A percentile compares a stretch with the other conserved stretches of the same genome.
Conservation (phyloP, 2,329 filamentous ascomycete species). For the Trichoderma lentiforme region DNA sequence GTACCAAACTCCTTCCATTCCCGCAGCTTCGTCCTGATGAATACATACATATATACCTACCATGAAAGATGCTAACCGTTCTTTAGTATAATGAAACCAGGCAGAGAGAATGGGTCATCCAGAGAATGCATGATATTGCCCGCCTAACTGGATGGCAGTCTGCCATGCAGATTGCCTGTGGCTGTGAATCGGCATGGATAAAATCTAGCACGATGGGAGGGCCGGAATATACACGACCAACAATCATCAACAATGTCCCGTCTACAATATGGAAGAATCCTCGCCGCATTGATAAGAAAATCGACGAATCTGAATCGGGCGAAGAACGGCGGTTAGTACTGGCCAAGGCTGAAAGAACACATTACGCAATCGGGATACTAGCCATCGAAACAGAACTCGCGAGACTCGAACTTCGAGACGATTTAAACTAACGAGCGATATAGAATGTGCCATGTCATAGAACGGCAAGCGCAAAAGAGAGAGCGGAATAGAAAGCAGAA, state of each 20-base stretch:
- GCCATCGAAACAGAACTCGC: conserved; percentile 74
- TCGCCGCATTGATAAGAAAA: conserved; percentile 49
- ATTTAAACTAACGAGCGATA: conserved; percentile 7
- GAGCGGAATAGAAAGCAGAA: background rate
- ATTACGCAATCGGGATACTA: conserved; percentile 76
- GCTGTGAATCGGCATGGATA: conserved; percentile 82
- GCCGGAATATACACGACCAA: conserved; percentile 63
- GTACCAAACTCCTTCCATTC: background rate
- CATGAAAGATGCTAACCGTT: conserved; percentile 19
- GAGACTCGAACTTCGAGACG: conserved; percentile 48
- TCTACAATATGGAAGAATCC: conserved; percentile 48
- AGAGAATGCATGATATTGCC: conserved; percentile 69
- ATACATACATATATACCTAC: background rate
- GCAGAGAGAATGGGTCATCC: conserved; percentile 76
- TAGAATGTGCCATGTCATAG: conserved; percentile 6
- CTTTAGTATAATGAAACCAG: conserved; percentile 63
- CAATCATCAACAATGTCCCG: conserved; percentile 36
- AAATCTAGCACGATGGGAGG: conserved; percentile 70
- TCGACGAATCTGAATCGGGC: conserved; percentile 44
- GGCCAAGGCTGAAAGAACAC: conserved; percentile 60
- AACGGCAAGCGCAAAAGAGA: background rate
- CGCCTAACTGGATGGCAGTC: conserved; percentile 85
- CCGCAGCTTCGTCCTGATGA: background rate
- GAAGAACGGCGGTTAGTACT: conserved; percentile 52
- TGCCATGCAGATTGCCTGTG: conserved; percentile 73